A percentile compares a stretch with the other conserved stretches of the same genome.
Evolutionary conservation across 352 stramenopile genomes (phyloP).

Genomic region (Phytophthora pistaciae): DNA sequence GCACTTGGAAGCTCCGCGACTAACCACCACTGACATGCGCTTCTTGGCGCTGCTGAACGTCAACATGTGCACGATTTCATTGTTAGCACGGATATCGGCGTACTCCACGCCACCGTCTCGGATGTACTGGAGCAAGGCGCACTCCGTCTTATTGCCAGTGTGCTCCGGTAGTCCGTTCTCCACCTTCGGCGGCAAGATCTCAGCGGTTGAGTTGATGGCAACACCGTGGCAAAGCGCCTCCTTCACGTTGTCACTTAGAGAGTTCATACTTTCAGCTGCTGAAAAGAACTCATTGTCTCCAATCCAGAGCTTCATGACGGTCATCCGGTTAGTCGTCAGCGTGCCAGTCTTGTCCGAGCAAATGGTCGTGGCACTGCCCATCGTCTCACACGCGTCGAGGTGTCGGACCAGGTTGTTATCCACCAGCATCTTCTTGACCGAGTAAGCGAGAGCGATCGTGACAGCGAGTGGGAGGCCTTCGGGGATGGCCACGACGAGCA

Average conservation of each 20-base stretch:
- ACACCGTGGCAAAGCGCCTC: conserved; percentile 34
- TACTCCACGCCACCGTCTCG: conserved; percentile 8
- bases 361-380: conserved; percentile 94
- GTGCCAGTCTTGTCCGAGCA: conserved; percentile 95
- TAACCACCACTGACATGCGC: conserved; percentile 9
- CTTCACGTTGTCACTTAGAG: conserved; percentile 19
- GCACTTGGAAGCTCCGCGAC: conserved; percentile 2
- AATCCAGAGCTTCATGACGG: conserved; percentile 78
- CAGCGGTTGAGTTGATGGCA: conserved; percentile 46
- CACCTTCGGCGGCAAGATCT: conserved; percentile 4
- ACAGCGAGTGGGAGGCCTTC: conserved; percentile 86
- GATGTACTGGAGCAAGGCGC: conserved; percentile 8
- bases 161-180: conserved; percentile 4
- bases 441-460: conserved; percentile 81
- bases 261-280: conserved; percentile 8
- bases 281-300: conserved; percentile 42
- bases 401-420: conserved; percentile 83
- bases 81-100: conserved; percentile 1
- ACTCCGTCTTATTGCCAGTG: conserved; percentile 10
- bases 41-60: conserved; percentile 10
- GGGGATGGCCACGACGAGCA: conserved; percentile 68
- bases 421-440: conserved; percentile 75
- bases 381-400: conserved; percentile 82
- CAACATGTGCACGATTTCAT: conserved; percentile 10
- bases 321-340: conserved; percentile 96